Base-by-base conservation (phyloP, 1,284 basidiomycete genomes). In the Hemileia vastatrix region DNA sequence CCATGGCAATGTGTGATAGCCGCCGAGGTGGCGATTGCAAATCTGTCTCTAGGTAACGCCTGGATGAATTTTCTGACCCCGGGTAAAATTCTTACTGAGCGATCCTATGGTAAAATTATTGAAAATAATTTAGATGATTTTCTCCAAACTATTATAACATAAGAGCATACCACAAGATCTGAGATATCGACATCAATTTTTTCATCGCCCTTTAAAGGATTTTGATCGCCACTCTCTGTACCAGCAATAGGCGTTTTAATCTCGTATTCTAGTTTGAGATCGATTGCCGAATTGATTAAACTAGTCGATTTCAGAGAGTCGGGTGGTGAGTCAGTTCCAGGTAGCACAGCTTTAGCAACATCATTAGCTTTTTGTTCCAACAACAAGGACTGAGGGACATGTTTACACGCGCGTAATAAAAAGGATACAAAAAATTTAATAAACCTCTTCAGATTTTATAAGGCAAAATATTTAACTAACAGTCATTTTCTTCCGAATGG, bases 1-100 rank as follows among this genome's bases (percentile, higher is more conserved):
- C 85, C 85, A 68, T 84, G 79, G 21, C 65, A 59, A 67, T 86
- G 86, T 0, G 84, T 87, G 71, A 83, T 84, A 1, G 86, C 86
- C 5, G 86, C 86, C 0, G 84, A 86, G 0, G 86, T 88, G 2
- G 86, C 86, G 24, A 88, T 84, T 9, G 86, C 86, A 68, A 84
- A 88, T 53, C 80, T 80, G 21, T 82, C 85, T 57, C 79, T 76
- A 6, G 86, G 86, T 57, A 88, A 79, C 9, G 84, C 83, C 58
- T 81, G 79, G 65, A 88, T 85, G 78, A 88, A 80, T 64, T 76
- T 78, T 71, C 81, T 80, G 3, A 88, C 87, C 48, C 86, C 86
- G 44, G 86, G 86, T 1, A 88, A 79, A 69, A 87, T 87, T 61
- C 81, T 81, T 44, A 88, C 86, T 4, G 66, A 67, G 52, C 67